Base-by-base conservation (phyloP, 2,329 filamentous ascomycete genomes). In the Colletotrichum karsti region DNA sequence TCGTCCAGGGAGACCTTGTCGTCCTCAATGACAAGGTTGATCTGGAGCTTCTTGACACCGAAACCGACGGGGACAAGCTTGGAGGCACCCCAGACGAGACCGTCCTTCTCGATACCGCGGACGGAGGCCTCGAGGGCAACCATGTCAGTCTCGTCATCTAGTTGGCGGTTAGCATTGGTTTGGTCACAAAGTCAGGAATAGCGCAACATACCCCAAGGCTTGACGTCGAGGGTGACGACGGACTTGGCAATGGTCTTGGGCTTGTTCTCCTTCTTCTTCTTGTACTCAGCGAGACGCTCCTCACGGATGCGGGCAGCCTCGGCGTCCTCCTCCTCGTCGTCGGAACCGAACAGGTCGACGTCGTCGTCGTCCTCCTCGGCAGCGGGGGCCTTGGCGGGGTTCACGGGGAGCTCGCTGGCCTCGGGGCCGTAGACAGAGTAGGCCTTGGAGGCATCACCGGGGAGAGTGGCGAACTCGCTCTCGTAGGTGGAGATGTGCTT, bases 41-140 rank as follows among this genome's bases (percentile, higher is more conserved):
- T 97, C 90, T 98, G 95, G 72, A 99, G 91, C 90, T 98, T 98
- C 89, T 93, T 96, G 88, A 99, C 97, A 88, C 96, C 96, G 88
- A 93, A 99, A 78, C 95, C 95, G 77, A 99, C 91, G 73, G 95
- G 82, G 58, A 97, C 91, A 73, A 97, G 87, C 88, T 96, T 93
- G 82, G 93, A 95, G 73, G 87, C 90, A 90, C 95, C 95, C 96
- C 96, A 99, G 72, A 97, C 91, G 71, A 99, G 93, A 85, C 96
- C 96, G 55, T 98, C 95, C 88, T 92, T 90, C 84, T 95, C 90
- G 75, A 98, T 95, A 73, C 85, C 83, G 77, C 94, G 92, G 75
- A 98, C 95, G 72, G 91, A 86, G 33, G 83, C 87, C 87, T 97
- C 94, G 69, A 99, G 87, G 76, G 89, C 89, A 74, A 85, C 88